These are phyloP conservation scores for Mycena pura DNA, from an alignment of 768 basidiomycete genomes.

Conservation along the genomic window DNA sequence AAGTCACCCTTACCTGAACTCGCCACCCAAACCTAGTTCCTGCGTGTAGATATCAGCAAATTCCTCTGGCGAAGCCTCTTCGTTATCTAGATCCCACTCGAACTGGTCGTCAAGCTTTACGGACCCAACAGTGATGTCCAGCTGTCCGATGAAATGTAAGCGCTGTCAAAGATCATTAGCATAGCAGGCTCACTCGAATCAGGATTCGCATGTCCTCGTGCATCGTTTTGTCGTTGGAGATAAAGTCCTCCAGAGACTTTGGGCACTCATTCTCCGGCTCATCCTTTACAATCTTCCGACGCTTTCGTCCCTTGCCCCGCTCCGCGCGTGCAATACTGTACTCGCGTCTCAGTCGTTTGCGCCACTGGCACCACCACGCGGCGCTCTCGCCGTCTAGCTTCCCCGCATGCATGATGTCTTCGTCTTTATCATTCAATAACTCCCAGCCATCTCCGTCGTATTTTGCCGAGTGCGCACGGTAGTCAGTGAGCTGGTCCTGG, in stretches of 20 bases:
- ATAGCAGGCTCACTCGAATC: slow-evolving; percentile 73
- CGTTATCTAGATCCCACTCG: slow-evolving; percentile 94
- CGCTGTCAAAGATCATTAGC: neutral
- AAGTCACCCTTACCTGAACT: slow-evolving; percentile 77
- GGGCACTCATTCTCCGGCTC: slow-evolving; percentile 50
- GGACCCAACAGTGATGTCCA: slow-evolving; percentile 93
- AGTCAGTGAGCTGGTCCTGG: slow-evolving; percentile 87
- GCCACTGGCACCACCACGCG: slow-evolving; percentile 78
- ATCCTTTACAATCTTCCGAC: slow-evolving; percentile 44
- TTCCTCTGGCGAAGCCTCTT: slow-evolving; percentile 83
- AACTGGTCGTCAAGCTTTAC: slow-evolving; percentile 96
- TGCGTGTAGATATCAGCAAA: slow-evolving; percentile 88
- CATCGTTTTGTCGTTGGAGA: slow-evolving; percentile 67
- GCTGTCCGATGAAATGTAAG: slow-evolving; percentile 49
- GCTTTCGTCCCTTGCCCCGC: slow-evolving; percentile 44
- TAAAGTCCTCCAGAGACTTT: slow-evolving; percentile 65
- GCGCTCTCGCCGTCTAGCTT: slow-evolving; percentile 54
- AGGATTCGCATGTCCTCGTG: slow-evolving; percentile 91
- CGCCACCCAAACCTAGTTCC: slow-evolving; percentile 89
- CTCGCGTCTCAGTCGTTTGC: slow-evolving; percentile 55
- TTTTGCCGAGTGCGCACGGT: slow-evolving; percentile 66
- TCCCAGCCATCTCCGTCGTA: slow-evolving; percentile 56
- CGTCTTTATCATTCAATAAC: slow-evolving; percentile 30
- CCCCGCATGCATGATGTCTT: slow-evolving; percentile 43
- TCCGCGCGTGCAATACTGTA: slow-evolving; percentile 39